Conservation (phyloP, 257 asterid genomes). For the Plantago major region DNA sequence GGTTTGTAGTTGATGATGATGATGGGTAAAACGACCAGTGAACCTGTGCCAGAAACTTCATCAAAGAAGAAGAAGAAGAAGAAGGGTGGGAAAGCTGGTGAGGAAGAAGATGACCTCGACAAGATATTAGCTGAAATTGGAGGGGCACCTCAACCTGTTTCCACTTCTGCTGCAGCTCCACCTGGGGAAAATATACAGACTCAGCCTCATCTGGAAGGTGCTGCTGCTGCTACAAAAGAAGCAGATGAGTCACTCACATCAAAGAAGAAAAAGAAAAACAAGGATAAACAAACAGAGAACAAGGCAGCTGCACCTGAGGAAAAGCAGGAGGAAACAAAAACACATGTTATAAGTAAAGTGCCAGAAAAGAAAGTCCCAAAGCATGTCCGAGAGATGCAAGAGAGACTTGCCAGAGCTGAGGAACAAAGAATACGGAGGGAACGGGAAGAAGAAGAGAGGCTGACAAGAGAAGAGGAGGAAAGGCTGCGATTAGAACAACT, state of each 20-base stretch:
- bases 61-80: constrained; percentile 83
- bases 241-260: constrained; percentile 62
- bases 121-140: constrained; percentile 82
- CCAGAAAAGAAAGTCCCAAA: constrained; percentile 64
- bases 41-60: constrained; percentile 36
- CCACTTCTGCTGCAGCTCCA: constrained; percentile 29
- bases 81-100: constrained; percentile 63
- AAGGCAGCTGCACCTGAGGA: constrained; percentile 65
- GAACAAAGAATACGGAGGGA: constrained; percentile 70
- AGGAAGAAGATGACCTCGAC: constrained; percentile 79
- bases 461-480: constrained; percentile 94
- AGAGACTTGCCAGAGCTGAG: constrained; percentile 57
- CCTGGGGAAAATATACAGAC: constrained; percentile 36
- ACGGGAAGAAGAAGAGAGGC: constrained; percentile 76
- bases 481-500: constrained; percentile 58
- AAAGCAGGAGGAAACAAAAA: constrained; percentile 49
- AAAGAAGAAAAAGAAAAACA: constrained; percentile 87
- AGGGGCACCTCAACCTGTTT: constrained; percentile 40
- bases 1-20: constrained; percentile 51
- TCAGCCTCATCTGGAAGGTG: constrained; percentile 50
- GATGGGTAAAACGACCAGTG: constrained; percentile 49
- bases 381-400: constrained; percentile 91
- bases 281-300: constrained; percentile 66
- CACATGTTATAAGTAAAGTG: constrained; percentile 39
- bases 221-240: constrained; percentile 42